Percentiles rank a stretch among this genome's conserved stretches.
Evolutionary conservation across 805 yeast species (phyloP).

Genomic region (Candida pseudofarinosa): DNA sequence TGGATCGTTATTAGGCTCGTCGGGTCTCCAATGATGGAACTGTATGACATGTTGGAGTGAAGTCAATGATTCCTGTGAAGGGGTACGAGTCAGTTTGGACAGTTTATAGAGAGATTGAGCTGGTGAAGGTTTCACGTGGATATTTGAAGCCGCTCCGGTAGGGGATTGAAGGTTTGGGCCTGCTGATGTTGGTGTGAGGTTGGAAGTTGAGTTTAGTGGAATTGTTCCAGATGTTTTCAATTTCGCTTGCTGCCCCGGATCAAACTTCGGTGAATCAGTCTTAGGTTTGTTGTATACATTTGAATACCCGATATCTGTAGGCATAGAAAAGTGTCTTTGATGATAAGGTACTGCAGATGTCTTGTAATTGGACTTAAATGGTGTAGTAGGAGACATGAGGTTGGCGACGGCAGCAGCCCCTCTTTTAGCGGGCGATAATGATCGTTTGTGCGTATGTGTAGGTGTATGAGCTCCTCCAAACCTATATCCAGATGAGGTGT

Average conservation of each 20-base stretch:
- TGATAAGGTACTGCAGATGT: slow-evolving; percentile 18
- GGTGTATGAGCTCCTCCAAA: slow-evolving; percentile 29
- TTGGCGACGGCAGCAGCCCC: slow-evolving; percentile 71
- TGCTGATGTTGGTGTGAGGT: slow-evolving; percentile 1
- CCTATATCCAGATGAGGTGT: slow-evolving; percentile 26
- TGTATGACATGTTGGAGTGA: slow-evolving; percentile 50
- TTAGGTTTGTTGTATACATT: not conserved
- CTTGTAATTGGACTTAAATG: slow-evolving; percentile 14
- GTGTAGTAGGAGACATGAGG: slow-evolving; percentile 34
- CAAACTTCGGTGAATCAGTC: not conserved
- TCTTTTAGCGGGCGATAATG: slow-evolving; percentile 63
- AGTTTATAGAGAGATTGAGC: slow-evolving; percentile 38
- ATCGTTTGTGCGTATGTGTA: slow-evolving; percentile 25
- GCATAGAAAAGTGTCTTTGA: slow-evolving; percentile 43
- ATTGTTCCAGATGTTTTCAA: not conserved
- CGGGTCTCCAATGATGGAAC: slow-evolving; percentile 58
- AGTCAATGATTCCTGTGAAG: slow-evolving; percentile 42
- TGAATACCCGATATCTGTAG: slow-evolving; percentile 18
- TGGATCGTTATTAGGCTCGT: slow-evolving; percentile 15
- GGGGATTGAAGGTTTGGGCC: slow-evolving; percentile 13
- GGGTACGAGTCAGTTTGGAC: slow-evolving; percentile 25
- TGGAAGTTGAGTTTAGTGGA: not conserved
- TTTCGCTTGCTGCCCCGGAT: not conserved
- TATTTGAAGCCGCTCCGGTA: slow-evolving; percentile 27
- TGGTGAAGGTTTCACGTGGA: slow-evolving; percentile 40